Evolutionary conservation across 1,284 basidiomycete species (phyloP), one percentile per base, ranked within the genome.

Genomic region (Meripilus lineatus): DNA sequence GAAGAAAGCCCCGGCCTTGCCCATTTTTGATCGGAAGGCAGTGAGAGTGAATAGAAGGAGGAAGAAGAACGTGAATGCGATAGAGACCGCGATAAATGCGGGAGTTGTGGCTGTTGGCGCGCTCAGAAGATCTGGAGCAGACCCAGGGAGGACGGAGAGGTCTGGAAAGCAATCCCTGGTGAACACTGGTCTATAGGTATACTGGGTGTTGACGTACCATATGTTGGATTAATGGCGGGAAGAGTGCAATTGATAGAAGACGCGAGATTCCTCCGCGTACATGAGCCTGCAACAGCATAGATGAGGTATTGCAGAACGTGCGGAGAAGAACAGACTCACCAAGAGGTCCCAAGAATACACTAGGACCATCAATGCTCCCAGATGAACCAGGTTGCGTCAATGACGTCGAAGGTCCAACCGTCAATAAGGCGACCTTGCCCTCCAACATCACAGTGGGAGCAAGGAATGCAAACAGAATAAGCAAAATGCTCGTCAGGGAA

Each of bases 21-120:
- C 77, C 67, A 88, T 72, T 46, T 78, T 74, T 48, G 77, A 74
- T 26, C 82, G 77, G 59, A 88, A 77, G 3, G 84, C 78, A 32
- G 81, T 79, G 40, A 82, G 53, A 36, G 79, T 77, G 61, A 83
- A 87, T 24, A 75, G 68, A 51, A 87, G 38, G 57, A 86, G 77
- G 66, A 89, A 89, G 14, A 84, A 39, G n/a, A 73, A 54, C 17
- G 79, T 74, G 54, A 83, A 74, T 17, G 66, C 69, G 15, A 89
- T 61, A 0, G 81, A 74, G 22, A 82, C 63, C 5, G 79, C 79
- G 34, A 87, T 74, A 62, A 87, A 85, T 1, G 65, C 74, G 0
- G 84, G 77, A 2, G 81, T 77, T 3, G 75, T 70, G 18, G 79
- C 65, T 2, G 77, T 71, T 2, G 87, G 84, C 3, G 82, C 74